Evolutionary conservation across 441 rosid genomes (phyloP), one percentile per base, ranked within the genome.

Genomic region (Bocquillonia castaneifolia): DNA sequence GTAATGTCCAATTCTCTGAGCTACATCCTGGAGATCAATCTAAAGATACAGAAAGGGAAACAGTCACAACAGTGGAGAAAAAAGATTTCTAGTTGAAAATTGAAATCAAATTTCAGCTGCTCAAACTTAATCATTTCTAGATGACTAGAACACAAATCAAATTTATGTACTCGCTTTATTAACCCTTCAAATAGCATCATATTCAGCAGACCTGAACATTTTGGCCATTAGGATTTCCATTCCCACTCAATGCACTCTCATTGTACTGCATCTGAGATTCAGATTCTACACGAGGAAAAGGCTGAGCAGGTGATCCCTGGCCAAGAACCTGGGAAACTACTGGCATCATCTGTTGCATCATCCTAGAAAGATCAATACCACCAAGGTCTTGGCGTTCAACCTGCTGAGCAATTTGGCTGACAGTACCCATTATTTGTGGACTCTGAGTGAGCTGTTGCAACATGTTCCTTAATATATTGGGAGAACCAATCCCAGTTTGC

Each of bases 271-370:
- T 64, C 69, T 67, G 87, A 51, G 69, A 45, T 66, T 78, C 76
- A 52, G 88, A 78, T 55, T 54, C 75, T 13, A 48, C 31, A 14
- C 56, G 66, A 31, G 81, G 40, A 48, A 72, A 58, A 15, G 78
- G 66, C 45, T 57, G 78, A 69, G 71, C 63, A 37, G 73, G 64
- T 28, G 84, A 51, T 51, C 88, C 96, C 58, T 73, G 80, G 48
- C 81, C 78, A 47, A 95, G 84, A 67, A 93, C 96, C 79, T 84
- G 96, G 39, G 98, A 88, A 67, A 92, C 97, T 52, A 89, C 79
- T 51, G 97, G 99, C 98, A 95, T 90, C 97, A 92, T 92, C 76
- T 88, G 96, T 69, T 86, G 97, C 45, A 95, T 79, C 91, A 95
- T 86, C 70, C 84, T 82, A 22, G 97, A 90, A 75, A 90, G 75